Conservation (phyloP, 2,329 filamentous ascomycete species). For the Diaporthe velutina region DNA sequence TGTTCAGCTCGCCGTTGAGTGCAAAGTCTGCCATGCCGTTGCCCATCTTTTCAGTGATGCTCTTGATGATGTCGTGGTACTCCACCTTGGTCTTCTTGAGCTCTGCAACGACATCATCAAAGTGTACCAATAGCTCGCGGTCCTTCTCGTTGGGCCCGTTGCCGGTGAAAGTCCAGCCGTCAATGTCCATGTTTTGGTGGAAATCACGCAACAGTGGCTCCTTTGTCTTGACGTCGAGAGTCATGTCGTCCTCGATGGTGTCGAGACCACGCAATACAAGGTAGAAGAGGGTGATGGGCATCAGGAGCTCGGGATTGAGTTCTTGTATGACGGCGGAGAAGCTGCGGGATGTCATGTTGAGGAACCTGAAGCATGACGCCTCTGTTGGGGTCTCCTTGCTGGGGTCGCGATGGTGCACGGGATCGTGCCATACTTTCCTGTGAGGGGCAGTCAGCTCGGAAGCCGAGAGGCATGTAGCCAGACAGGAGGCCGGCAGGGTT, state of each 20-base stretch:
- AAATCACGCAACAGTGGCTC: slow-evolving; percentile 89
- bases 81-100: slow-evolving; percentile 88
- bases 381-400: slow-evolving; percentile 81
- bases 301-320: slow-evolving; percentile 91
- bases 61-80: slow-evolving; percentile 89
- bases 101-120: slow-evolving; percentile 87
- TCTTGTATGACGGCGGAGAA: slow-evolving; percentile 96
- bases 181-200: slow-evolving; percentile 80
- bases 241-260: slow-evolving; percentile 99
- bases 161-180: slow-evolving; percentile 91
- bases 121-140: slow-evolving; percentile 90
- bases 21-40: slow-evolving; percentile 99
- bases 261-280: slow-evolving; percentile 91
- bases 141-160: slow-evolving; percentile 96
- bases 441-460: slow-evolving; percentile 39
- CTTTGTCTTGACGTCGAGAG: slow-evolving; percentile 83
- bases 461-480: slow-evolving; percentile 32
- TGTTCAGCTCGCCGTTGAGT: slow-evolving; percentile 83
- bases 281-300: slow-evolving; percentile 92
- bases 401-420: slow-evolving; percentile 86
- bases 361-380: slow-evolving; percentile 86
- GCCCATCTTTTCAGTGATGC: slow-evolving; percentile 95
- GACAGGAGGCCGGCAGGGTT: neutral
- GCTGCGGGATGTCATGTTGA: slow-evolving; percentile 91
- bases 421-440: slow-evolving; percentile 97